Base-by-base conservation (phyloP, 192 early-diverging fungal species). In the Irineochytrium annulatum region DNA sequence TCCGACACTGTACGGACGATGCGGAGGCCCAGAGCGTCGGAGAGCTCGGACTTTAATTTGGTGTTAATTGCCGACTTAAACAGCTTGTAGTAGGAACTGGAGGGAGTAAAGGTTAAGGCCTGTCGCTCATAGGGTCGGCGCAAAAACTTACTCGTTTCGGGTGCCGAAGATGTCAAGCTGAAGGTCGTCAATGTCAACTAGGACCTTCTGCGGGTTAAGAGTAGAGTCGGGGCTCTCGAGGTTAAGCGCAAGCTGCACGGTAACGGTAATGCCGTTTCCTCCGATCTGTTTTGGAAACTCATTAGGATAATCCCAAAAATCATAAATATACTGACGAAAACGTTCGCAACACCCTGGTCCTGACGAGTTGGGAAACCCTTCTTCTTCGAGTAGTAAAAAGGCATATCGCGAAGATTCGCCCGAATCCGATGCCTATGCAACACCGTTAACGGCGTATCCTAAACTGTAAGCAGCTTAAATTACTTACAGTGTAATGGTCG, bases 301-400 rank as follows among this genome's bases (percentile, higher is more conserved):
- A 57, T 31, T 2, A 33, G 11, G 17, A 69, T 32, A 24, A 59
- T 60, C 43, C 69, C 17, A 33, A 55, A 34, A 17, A 72, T 33
- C 6, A 55, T 44, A 28, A 76, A 34, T n/a, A 66, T 39, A 46
- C 72, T 56, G 52, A 85, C 73, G 17, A 55, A 19, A 17, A 85
- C 39, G 51, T 81, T 76, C 20, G 72, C 71, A 17, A 78, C 63
- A 0, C 83, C 83, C 22, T 60, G 57, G 44, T 85, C 83, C 29
- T 41, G 55, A 34, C 80, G 52, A 32, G 59, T 54, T 35, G 78
- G 73, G 45, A 85, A 65, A 16, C 80, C 80, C 13, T 60, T 59
- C 67, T 85, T 85, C 63, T 85, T 85, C 48, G 59, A 63, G 63
- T 62, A 77, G 46, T 73, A 83, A 51, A 85, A 85, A 0, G 76